These are phyloP conservation scores for Cercophora scortea DNA, from an alignment of 495 filamentous ascomycete genomes.

Conservation along the genomic window DNA sequence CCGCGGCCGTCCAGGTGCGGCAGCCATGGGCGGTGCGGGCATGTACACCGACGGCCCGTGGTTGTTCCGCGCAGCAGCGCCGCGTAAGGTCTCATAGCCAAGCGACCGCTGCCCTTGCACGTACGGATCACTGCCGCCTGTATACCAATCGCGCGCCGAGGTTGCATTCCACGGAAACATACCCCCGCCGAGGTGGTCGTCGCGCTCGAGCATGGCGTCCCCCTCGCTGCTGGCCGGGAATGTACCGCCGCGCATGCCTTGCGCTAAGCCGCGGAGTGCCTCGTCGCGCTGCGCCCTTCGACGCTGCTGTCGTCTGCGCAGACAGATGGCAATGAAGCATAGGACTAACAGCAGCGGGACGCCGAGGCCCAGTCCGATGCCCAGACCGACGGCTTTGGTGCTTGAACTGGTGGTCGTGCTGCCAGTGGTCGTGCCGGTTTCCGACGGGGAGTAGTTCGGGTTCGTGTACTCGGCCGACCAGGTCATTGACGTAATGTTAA, in stretches of 20 bases:
- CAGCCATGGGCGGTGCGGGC: conserved; percentile 9
- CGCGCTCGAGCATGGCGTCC: conserved; percentile 55
- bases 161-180: conserved; percentile 24
- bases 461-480: conserved; percentile 67
- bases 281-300: conserved; percentile 27
- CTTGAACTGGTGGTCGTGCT: background rate
- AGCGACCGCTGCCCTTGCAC: conserved; percentile 28
- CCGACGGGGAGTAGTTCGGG: conserved; percentile 22
- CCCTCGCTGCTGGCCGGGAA: conserved; percentile 16
- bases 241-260: conserved; percentile 27
- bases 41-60: conserved; percentile 6
- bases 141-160: conserved; percentile 29
- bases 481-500: conserved; percentile 65
- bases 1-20: background rate
- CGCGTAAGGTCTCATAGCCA: conserved; percentile 36
- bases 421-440: no score
- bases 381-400: conserved; percentile 36
- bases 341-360: conserved; percentile 53
- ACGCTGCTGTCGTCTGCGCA: conserved; percentile 45
- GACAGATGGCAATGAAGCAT: conserved; percentile 41
- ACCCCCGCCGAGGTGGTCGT: conserved; percentile 13
- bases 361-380: conserved; percentile 66
- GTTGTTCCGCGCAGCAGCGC: conserved; percentile 2
- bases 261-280: conserved; percentile 29
- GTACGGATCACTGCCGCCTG: conserved; percentile 34